Conservation (phyloP, 2,329 filamentous ascomycete species). For the Talaromyces atroroseus region DNA sequence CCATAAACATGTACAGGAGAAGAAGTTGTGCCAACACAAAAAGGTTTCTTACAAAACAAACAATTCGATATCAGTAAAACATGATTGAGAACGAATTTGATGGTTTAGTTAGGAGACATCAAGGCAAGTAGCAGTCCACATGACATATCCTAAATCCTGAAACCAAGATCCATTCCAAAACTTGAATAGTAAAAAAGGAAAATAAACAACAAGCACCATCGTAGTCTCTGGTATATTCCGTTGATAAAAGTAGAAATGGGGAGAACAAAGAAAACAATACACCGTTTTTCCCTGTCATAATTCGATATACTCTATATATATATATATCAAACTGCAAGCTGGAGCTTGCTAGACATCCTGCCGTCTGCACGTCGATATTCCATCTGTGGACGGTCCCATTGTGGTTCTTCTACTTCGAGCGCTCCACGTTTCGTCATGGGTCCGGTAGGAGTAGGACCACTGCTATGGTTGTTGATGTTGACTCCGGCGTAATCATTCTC, state of each 20-base stretch:
- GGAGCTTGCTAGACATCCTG: constrained; percentile 28
- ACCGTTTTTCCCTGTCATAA: neutral
- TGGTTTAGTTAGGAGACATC: neutral
- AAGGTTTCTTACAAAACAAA: neutral
- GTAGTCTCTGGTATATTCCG: neutral
- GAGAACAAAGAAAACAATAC: neutral
- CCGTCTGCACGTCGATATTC: constrained; percentile 34
- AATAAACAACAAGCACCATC: neutral
- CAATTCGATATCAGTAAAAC: neutral
- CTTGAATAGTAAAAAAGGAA: neutral
- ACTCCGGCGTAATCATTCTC: constrained; percentile 9
- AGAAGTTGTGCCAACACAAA: neutral
- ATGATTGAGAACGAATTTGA: neutral
- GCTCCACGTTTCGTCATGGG: neutral
- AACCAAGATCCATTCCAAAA: neutral
- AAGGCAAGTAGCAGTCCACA: neutral
- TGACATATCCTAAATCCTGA: neutral
- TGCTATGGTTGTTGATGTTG: constrained; percentile 39
- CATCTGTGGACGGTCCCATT: constrained; percentile 19
- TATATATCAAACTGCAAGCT: constrained; percentile 16
- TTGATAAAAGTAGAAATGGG: neutral
- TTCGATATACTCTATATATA: neutral
- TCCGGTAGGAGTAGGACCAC: constrained; percentile 13
- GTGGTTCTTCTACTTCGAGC: constrained; percentile 1
- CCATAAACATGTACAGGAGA: neutral